Percentiles rank a stretch among this genome's conserved stretches.
phyloP scores from a whole-genome alignment of 345 rosid genomes.

The Pseudoturritis turrita region DNA sequence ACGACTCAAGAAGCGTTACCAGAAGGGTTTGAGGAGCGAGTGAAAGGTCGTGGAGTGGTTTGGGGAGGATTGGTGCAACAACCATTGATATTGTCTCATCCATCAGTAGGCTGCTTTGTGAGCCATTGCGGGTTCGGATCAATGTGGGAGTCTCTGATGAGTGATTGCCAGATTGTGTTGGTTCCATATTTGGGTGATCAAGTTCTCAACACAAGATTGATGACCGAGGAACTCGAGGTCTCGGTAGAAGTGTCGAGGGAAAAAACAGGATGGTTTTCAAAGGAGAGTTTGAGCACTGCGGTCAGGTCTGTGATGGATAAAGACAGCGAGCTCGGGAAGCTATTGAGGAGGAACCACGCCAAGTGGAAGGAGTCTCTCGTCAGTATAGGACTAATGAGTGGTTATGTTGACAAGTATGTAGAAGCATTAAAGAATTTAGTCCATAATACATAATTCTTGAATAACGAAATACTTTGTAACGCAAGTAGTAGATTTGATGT shows the following conservation, averaged over 20 bases:
- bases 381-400: conserved; percentile 21
- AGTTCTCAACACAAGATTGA: conserved; percentile 42
- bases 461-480: neutral
- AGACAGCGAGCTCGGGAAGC: conserved; percentile 35
- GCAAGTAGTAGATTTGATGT: too few relatives aligned
- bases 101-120: conserved; percentile 66
- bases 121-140: conserved; percentile 67
- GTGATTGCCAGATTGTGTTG: conserved; percentile 52
- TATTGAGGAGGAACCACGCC: conserved; percentile 40
- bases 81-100: conserved; percentile 41
- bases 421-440: conserved; percentile 8
- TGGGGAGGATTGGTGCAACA: conserved; percentile 56
- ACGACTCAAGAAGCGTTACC: conserved; percentile 66
- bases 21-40: conserved; percentile 52
- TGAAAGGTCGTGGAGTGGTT: conserved; percentile 46
- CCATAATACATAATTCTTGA: neutral
- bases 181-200: conserved; percentile 56
- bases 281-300: conserved; percentile 40
- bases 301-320: conserved; percentile 43
- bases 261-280: conserved; percentile 44
- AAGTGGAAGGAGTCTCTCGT: conserved; percentile 36
- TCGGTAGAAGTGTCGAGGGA: conserved; percentile 50
- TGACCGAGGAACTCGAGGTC: conserved; percentile 49
- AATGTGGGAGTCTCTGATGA: conserved; percentile 62
- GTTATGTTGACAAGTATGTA: conserved; percentile 39